Base-by-base conservation (phyloP, 768 basidiomycete species). In the Boletus sp. region DNA sequence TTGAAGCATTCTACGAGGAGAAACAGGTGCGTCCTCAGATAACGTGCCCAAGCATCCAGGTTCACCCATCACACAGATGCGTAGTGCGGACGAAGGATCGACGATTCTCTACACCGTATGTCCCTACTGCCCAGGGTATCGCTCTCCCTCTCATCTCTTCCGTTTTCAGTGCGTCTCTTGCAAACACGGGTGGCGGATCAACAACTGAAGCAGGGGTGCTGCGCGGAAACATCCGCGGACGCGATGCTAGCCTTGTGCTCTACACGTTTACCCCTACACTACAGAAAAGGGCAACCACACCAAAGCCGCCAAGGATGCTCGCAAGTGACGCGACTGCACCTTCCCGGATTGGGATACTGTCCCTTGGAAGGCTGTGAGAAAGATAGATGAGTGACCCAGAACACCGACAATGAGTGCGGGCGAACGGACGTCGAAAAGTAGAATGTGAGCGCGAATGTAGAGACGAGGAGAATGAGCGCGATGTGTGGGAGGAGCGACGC, bases 101-200 rank as follows among this genome's bases (percentile, higher is more conserved):
- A 97, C 93, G 13, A 85, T 95, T 63, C 86, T 96, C 70, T 97
- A 95, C 71, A 92, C 87, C n/a, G 93, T 93, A 67, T 56, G 88
- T 77, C 32, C 57, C 46, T 15, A n/a, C 33, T 14, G 5, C 41
- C 14, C 53, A n/a, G 25, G 45, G 40, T 30, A 46, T 47, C 35
- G 29, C 17, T 32, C 27, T 0, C 54, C 25, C 7, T 38, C 47
- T 58, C 60, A 65, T 25, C 21, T n/a, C 25, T 55, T 55, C 53
- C 34, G 9, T 33, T 39, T 53, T 39, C 66, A 92, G 90, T 92
- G 89, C 55, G 80, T 77, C 30, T 77, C 80, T 47, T 90, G 89
- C 79, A 84, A 83, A 65, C 81, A 88, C 59, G 87, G 87, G 39
- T 92, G 88, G 89, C 81, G 88, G 55, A 79, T 88, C 64, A 91